Conservation (phyloP, 768 basidiomycete genomes). For the Mycena leptocephala region DNA sequence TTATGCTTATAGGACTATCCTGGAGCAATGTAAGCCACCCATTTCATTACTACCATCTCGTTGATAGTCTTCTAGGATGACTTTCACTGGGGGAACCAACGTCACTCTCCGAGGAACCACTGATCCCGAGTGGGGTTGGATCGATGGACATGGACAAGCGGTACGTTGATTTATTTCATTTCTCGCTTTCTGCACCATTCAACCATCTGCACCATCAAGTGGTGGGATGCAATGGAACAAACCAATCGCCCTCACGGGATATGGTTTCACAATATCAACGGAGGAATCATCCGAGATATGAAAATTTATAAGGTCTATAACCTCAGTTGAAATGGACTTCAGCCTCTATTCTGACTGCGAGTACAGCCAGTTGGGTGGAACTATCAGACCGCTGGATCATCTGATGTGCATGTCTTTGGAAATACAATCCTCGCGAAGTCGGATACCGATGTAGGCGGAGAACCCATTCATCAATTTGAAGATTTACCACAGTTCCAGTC, state of each 20-base stretch:
- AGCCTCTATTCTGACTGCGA: conserved; percentile 6
- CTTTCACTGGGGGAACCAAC: conserved; percentile 53
- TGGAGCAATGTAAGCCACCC: conserved; percentile 23
- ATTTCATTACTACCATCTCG: conserved; percentile 10
- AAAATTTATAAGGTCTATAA: conserved; percentile 45
- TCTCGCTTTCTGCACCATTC: conserved; percentile 17
- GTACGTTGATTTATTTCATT: conserved; percentile 15
- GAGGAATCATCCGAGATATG: conserved; percentile 52
- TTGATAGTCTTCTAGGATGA: conserved; percentile 45
- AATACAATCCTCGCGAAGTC: conserved; percentile 55
- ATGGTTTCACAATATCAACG: conserved; percentile 51
- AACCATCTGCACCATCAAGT: conserved; percentile 39
- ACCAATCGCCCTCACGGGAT: conserved; percentile 53
- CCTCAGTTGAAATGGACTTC: conserved; percentile 28
- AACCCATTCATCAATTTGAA: conserved; percentile 12
- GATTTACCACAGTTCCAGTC: conserved; percentile 12
- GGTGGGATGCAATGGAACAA: conserved; percentile 57
- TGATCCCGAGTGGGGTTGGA: conserved; percentile 58
- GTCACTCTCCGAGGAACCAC: conserved; percentile 55
- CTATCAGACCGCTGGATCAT: conserved; percentile 50
- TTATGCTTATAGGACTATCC: conserved; percentile 20
- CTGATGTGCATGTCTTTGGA: conserved; percentile 51
- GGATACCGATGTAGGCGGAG: conserved; percentile 36
- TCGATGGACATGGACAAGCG: conserved; percentile 54
- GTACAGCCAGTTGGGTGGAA: conserved; percentile 55